Evolutionary conservation across 345 rosid genomes (phyloP), one percentile per base, ranked within the genome.

Genomic region (Geranium brycei): DNA sequence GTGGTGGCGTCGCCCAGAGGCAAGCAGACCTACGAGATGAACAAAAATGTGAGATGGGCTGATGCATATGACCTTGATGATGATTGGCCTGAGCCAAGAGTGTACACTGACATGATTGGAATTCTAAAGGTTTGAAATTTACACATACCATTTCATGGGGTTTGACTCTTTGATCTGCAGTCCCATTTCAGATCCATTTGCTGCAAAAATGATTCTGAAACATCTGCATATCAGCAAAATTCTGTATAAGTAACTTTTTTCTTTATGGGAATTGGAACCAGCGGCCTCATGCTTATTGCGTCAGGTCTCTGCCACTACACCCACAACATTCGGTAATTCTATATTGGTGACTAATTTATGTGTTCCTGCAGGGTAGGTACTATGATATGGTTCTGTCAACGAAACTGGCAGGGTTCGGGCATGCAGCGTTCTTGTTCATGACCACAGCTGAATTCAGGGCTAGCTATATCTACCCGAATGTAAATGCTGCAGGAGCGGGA

Each of bases 1-100:
- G 69, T 87, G 14, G 31, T 92, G 51, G 76, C 96, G 15, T 74
- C 95, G 5, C 78, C 76, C 0, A 87, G 98, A 79, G 98, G 98
- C 62, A 92, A 92, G 73, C 98, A 92, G 78, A 83, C 96, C 30
- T 82, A 76, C 18, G 95, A 87, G 75, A 53, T 92, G 78, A 92
- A 89, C 75, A 92, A 92, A 87, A 89, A 86, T 69, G 96, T 92
- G 69, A 86, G 96, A 64, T 92, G 96, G 95, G 95, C 96, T 19
- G 69, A 76, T 76, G 93, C n/a, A 40, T 92, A 87, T 71, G 98
- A 92, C 70, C 85, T 71, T 30, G 98, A 89, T 47, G 91, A 86
- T 68, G 76, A 87, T 62, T 91, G 83, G 79, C 96, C 98, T 14
- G 93, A 89, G 4, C 93, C 98, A 4, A 89, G 84, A 55, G 95